Base-by-base conservation (phyloP, 495 filamentous ascomycete species). In the Copromyces sp. region DNA sequence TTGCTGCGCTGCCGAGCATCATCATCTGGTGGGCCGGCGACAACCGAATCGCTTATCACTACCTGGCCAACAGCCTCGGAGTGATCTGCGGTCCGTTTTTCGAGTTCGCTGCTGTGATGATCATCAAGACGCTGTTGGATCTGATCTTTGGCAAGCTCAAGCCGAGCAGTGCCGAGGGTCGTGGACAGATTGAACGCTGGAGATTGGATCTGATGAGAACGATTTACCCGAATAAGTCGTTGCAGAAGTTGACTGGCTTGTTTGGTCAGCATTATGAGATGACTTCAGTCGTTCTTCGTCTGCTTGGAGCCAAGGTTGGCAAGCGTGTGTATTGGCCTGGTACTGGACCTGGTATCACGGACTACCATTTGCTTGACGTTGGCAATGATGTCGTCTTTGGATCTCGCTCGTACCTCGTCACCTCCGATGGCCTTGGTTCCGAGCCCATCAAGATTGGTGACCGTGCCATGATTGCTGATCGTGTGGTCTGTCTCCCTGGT, bases 321-420 rank as follows among this genome's bases (percentile, higher is more conserved):
- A 78, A 78, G 29, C 80, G 81, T 16, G 77, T 85, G 32, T 86
- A 86, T 75, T 86, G 84, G 84, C 84, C 84, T 2, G 82, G 83
- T 41, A 83, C 80, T 32, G 84, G 84, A 9, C 84, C 83, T 0
- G 74, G 78, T 0, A 79, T 85, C 20, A 79, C 82, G 17, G 83
- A 85, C 39, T 85, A 84, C 53, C 80, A 84, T 61, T 74, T 86
- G 1, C 71, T 86, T n/a, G 81, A 85, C 29, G 74, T 86, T 70
- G 84, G 84, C 5, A 80, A 85, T 72, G 79, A 86, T 76, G 83
- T 86, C 71, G 81, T 65, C 53, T 86, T 38, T 83, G 83, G 84
- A 6, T 85, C 83, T 24, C 81, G 83, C 3, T 80, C 83, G 4
- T 80, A 82, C 44, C 69, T 86, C 3, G 73, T 85, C 39, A 86